Evolutionary conservation across 257 asterid species (phyloP), one percentile per base, ranked within the genome.

Genomic region (Plantago major): DNA sequence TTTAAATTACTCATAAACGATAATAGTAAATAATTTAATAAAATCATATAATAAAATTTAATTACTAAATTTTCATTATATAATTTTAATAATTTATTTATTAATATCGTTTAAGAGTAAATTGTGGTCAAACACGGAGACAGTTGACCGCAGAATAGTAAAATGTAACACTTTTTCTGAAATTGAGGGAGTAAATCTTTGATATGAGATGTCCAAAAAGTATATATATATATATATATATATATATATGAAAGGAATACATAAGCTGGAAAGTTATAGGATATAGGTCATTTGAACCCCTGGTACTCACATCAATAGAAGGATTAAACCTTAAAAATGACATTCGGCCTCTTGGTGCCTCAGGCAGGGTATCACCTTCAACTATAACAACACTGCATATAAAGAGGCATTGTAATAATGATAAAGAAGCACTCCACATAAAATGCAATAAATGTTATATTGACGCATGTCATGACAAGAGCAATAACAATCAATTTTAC

Each of bases 301-400:
- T 71, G 61, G 43, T 73, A 84, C 99, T 93, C 84, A 93, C 99
- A 81, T 89, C 97, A 74, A 93, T 71, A 66, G 92, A 73, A 67
- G 99, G 97, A 76, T 89, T 89, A 66, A 93, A 93, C 73, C 80
- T 82, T 80, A 74, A 79, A 79, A 89, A 93, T 42, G 99, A 93
- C 91, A 89, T 87, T 60, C 99, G 89, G 16, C 97, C 97, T 75
- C 81, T 82, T 62, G 71, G 55, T 17, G 84, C 83, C 70, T 80
- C 95, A 15, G 99, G 96, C 52, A 70, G 87, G 37, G 99, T 95
- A 76, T 93, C 90, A 26, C 96, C 94, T 81, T 89, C 97, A 74
- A 71, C 72, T 66, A 89, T 63, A 66, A 93, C 84, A 66, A 89
- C 80, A 62, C 99, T 93, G 92, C 76, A 85, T 14, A 48, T 60